phyloP scores from a whole-genome alignment of 2,329 filamentous ascomycete genomes.

The Paramyrothecium roridum region DNA sequence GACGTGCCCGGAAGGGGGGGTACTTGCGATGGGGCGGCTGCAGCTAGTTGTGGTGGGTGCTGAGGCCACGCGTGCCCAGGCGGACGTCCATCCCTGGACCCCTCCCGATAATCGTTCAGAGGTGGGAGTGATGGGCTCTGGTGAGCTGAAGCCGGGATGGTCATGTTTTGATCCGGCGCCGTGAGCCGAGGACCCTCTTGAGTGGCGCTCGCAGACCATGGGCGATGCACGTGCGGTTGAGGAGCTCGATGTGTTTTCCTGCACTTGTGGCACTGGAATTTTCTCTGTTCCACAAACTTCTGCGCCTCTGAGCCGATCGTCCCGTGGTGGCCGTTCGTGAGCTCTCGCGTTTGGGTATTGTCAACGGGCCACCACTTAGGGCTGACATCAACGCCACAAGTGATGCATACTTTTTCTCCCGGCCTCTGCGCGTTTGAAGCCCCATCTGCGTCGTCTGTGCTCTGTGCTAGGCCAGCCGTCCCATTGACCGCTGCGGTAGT shows the following conservation, averaged over 20 bases:
- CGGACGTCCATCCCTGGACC: slow-evolving; percentile 18
- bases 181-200: slow-evolving; percentile 14
- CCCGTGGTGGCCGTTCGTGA: slow-evolving; percentile 49
- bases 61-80: slow-evolving; percentile 20
- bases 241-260: slow-evolving; percentile 51
- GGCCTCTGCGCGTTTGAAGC: slow-evolving; percentile 27
- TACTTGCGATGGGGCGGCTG: slow-evolving; percentile 6
- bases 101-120: slow-evolving; percentile 19
- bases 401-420: slow-evolving; percentile 57
- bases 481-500: slow-evolving; percentile 8
- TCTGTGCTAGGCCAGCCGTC: slow-evolving; percentile 13
- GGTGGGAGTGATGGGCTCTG: slow-evolving; percentile 22
- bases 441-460: slow-evolving; percentile 21
- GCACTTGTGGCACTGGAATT: slow-evolving; percentile 76
- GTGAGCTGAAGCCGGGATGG: slow-evolving; percentile 16
- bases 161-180: slow-evolving; percentile 11
- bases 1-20: slow-evolving; percentile 16
- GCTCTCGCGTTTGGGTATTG: slow-evolving; percentile 46
- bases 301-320: slow-evolving; percentile 52
- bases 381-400: slow-evolving; percentile 67
- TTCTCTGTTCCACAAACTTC: slow-evolving; percentile 57
- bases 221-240: slow-evolving; percentile 17
- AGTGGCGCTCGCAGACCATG: slow-evolving; percentile 12
- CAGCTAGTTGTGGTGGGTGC: slow-evolving; percentile 15
- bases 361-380: slow-evolving; percentile 70